Evolutionary conservation across 2,329 filamentous ascomycete genomes (phyloP), one percentile per base, ranked within the genome.

Genomic region (Didymella pinodella): DNA sequence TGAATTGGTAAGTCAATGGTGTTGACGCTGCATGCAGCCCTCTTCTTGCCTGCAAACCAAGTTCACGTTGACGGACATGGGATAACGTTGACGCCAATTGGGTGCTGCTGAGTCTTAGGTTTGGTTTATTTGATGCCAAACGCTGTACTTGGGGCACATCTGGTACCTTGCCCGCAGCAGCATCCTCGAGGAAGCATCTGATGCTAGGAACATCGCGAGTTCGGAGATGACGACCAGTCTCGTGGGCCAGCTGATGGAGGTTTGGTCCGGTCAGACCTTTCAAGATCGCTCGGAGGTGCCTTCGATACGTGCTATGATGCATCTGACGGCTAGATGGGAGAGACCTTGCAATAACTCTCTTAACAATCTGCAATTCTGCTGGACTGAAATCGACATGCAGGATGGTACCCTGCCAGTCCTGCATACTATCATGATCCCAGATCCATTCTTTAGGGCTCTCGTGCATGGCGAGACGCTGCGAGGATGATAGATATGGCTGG

Each of bases 321-420:
- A 56, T 50, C n/a, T 34, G 38, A 34, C 54, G 45, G 2, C 52
- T 12, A 12, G 44, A 20, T 3, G 44, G 29, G 3, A 65, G 28
- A 4, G 67, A 34, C 18, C 59, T 63, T 1, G 32, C n/a, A 2
- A 72, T 44, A 1, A 50, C 60, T 20, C 48, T 54, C 43, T 73
- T 57, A 2, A 76, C 68, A 8, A 59, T 22, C 12, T 58, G 54
- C 4, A 76, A 29, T 50, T 78, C 76, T 34, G 51, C 57, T 2
- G 61, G 29, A 14, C 64, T 67, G 36, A 78, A 75, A 36, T 77
- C 75, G 1, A 77, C 68, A 45, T 78, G 76, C 14, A 77, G 22
- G 2, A 72, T 26, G 18, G 57, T 50, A 0, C 74, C 69, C 59
- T 73, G 66, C 75, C 75, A 77, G 2, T 63, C 46, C 2, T 65